phyloP scores from a whole-genome alignment of 2,329 filamentous ascomycete genomes.

The Tympanopsis confertula region DNA sequence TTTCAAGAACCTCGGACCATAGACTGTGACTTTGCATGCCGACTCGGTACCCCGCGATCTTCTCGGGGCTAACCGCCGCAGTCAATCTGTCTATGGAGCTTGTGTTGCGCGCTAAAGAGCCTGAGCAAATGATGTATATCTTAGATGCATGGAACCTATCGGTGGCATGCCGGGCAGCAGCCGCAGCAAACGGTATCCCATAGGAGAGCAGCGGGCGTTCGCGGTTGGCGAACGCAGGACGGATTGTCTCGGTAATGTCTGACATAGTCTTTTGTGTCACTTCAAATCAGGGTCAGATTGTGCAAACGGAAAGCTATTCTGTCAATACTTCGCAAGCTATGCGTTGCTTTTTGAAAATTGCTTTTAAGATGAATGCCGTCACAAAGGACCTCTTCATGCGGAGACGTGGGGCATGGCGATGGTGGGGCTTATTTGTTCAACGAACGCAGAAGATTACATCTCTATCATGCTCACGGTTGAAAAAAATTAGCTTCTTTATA shows the following conservation, averaged over 20 bases:
- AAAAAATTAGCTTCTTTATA: no score
- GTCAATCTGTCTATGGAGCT: constrained; percentile 27
- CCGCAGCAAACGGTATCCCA: constrained; percentile 30
- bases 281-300: no score
- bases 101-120: constrained; percentile 32
- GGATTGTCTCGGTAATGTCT: constrained; percentile 1
- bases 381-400: no score
- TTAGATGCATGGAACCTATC: constrained; percentile 28
- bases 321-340: no score
- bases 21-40: constrained; percentile 42
- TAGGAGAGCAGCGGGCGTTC: constrained; percentile 21
- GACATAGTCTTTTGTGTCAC: no score
- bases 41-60: constrained; percentile 29
- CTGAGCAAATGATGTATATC: constrained; percentile 38
- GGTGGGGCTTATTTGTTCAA: no score
- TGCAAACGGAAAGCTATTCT: no score
- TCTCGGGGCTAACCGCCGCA: constrained; percentile 20
- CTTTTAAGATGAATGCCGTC: no score
- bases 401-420: no score
- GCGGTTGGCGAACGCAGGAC: neutral
- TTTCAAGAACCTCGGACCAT: constrained; percentile 36
- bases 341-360: no score
- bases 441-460: no score
- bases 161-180: constrained; percentile 29
- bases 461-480: no score